Base-by-base conservation (phyloP, 176 grass and related monocot species). In the Metroxylon sagu region DNA sequence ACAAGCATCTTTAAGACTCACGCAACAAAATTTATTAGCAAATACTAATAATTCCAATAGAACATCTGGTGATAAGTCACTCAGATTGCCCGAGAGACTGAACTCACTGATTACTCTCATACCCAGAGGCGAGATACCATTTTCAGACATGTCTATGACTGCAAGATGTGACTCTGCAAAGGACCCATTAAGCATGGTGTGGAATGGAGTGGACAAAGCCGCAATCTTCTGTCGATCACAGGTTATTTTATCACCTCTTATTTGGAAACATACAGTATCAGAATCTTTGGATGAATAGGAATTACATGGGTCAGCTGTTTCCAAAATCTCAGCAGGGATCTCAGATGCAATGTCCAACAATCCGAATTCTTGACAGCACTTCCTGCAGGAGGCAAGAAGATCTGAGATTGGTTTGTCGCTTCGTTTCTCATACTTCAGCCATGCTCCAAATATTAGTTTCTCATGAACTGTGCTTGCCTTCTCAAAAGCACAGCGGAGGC, bases 11-110 rank as follows among this genome's bases (percentile, higher is more conserved):
- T 88, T 97, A 54, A 97, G 82, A 19, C 84, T 79, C 63, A 91
- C 87, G 56, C 92, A 97, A 70, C 92, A 97, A 57, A 90, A 97
- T 26, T 87, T 97, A 61, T 91, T 97, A 35, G 92, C 83, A 79
- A 97, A 97, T 79, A 90, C 77, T 49, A 97, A 83, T 43, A 91
- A 88, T 31, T 97, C 92, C 67, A 97, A 69, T 31, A 88, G 75
- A 74, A 73, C 62, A 52, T 97, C 92, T 14, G 84, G 74, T 18
- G 92, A 81, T 60, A 97, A 83, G 56, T 91, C 85, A 3, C 76
- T 78, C 12, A 97, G 57, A 51, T 80, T 82, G 62, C 83, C 80
- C 59, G 84, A 77, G 12, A 79, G 25, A 63, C 87, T 97, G 85
- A 88, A 97, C 71, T 88, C 80, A 72, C 80, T 82, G 66, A 97